phyloP scores from a whole-genome alignment of 2,329 filamentous ascomycete species.

The Aspergillus puulaauensis region DNA sequence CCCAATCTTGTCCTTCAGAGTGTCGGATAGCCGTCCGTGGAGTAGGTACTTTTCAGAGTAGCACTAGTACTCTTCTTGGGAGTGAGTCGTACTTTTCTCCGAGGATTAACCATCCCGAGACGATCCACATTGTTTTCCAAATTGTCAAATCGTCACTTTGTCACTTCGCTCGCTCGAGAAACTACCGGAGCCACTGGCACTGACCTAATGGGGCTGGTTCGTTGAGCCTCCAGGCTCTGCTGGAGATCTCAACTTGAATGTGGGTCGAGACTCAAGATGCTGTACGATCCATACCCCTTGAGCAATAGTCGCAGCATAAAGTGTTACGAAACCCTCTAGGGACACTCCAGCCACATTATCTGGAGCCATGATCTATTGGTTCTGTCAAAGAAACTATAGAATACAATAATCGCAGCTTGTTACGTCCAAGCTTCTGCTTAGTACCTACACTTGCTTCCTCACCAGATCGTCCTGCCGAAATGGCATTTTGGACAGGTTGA shows the following conservation, averaged over 20 bases:
- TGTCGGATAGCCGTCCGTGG: background rate
- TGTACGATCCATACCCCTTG: background rate
- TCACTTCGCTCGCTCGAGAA: background rate
- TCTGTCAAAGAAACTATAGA: background rate
- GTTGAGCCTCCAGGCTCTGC: background rate
- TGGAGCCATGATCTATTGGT: background rate
- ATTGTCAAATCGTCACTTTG: background rate
- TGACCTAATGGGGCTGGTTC: background rate
- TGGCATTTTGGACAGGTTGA: background rate
- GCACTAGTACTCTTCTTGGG: background rate
- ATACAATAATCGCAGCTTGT: background rate
- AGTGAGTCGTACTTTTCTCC: background rate
- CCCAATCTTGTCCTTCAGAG: background rate
- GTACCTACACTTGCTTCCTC: background rate
- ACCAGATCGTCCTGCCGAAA: background rate
- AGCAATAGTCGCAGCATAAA: background rate
- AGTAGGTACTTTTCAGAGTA: background rate
- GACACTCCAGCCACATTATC: background rate
- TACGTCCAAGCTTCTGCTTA: background rate
- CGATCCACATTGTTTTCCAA: background rate
- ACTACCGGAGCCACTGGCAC: background rate
- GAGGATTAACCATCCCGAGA: slow-evolving; percentile 1
- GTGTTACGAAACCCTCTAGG: background rate
- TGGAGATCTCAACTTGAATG: background rate
- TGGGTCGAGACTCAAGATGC: slow-evolving; percentile 1